Conservation (phyloP, 2,329 filamentous ascomycete species). For the Aspergillus phoenicis region DNA sequence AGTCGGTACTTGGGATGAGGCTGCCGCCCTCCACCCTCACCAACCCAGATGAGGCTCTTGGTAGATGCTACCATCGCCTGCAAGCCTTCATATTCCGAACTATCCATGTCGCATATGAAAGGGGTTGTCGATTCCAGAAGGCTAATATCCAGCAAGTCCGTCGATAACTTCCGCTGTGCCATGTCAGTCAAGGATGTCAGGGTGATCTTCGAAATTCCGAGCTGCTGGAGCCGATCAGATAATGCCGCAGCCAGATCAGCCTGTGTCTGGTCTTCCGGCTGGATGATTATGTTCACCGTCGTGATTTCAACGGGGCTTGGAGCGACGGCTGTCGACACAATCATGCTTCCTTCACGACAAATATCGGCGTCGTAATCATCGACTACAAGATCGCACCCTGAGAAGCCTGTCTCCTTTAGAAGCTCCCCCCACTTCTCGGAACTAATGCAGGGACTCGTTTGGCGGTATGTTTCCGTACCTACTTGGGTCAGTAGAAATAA, state of each 20-base stretch:
- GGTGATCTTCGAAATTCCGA: neutral
- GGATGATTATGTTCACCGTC: neutral
- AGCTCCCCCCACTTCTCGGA: constrained; percentile 12
- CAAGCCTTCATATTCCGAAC: neutral
- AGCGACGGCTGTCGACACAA: constrained; percentile 17
- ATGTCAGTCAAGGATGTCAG: neutral
- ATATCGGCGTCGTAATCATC: constrained; percentile 17
- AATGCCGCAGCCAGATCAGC: neutral
- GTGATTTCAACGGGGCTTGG: neutral
- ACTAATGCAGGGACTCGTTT: constrained; percentile 12
- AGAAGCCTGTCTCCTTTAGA: constrained; percentile 18
- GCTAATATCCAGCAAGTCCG: constrained; percentile 4
- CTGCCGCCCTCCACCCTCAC: constrained; percentile 11
- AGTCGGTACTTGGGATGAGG: constrained; percentile 14
- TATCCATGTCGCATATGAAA: constrained; percentile 6
- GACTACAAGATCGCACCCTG: constrained; percentile 21
- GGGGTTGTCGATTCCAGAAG: constrained; percentile 10
- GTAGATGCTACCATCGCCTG: constrained; percentile 3
- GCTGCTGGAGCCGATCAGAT: neutral
- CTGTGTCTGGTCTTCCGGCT: neutral
- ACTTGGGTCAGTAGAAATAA: neutral
- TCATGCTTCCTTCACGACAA: constrained; percentile 14
- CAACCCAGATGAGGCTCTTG: constrained; percentile 14
- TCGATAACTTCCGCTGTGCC: neutral
- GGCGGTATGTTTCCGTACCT: constrained; percentile 15